Evolutionary conservation across 441 rosid genomes (phyloP).

Genomic region (Populus tomentosa): DNA sequence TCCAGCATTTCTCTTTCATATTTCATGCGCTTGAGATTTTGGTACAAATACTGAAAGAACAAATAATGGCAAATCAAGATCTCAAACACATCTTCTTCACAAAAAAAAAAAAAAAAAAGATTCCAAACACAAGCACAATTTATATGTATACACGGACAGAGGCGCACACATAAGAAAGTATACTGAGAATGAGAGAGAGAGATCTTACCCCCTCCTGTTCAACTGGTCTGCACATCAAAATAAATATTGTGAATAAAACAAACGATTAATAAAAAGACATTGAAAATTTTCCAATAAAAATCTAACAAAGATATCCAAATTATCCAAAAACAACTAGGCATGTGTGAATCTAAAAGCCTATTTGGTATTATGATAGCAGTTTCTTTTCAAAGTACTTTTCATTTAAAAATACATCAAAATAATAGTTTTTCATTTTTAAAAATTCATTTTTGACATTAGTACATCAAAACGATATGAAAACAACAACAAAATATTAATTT

Average conservation of each 20-base stretch:
- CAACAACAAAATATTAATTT: too few relatives aligned
- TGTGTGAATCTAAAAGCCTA: background rate
- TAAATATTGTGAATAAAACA: background rate
- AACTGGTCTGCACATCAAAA: constrained; percentile 8
- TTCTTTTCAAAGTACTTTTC: too few relatives aligned
- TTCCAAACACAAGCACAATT: background rate
- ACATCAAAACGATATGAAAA: too few relatives aligned
- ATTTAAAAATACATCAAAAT: too few relatives aligned
- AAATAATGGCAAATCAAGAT: background rate
- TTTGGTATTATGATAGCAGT: background rate
- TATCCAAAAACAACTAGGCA: background rate
- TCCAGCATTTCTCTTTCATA: constrained; percentile 24
- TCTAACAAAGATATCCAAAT: background rate
- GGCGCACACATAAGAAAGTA: background rate
- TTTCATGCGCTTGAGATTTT: constrained; percentile 19
- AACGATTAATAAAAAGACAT: background rate
- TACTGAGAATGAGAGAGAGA: background rate
- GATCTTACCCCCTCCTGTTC: constrained; percentile 15
- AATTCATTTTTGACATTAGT: too few relatives aligned
- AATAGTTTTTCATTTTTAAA: too few relatives aligned
- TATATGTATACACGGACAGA: background rate
- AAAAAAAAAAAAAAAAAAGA: too few relatives aligned
- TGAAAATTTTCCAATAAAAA: background rate
- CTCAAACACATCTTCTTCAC: background rate
- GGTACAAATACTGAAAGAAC: constrained; percentile 15